A percentile compares a stretch with the other conserved stretches of the same genome.
Evolutionary conservation across 2,329 filamentous ascomycete genomes (phyloP).

Genomic region (Zymoseptoria passerinii): DNA sequence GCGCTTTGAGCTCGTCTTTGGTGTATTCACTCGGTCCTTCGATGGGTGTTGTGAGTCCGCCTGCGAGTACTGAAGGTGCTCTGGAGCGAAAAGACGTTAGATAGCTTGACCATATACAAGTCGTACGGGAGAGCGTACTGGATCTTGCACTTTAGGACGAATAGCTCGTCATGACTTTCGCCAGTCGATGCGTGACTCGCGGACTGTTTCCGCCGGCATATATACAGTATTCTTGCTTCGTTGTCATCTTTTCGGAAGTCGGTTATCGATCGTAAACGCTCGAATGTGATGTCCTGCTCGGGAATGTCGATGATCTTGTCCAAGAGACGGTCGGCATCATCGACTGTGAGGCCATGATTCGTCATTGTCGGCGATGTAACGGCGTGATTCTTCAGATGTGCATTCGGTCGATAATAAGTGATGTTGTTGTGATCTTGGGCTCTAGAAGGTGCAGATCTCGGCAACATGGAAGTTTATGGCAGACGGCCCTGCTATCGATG

Average conservation of each 20-base stretch:
- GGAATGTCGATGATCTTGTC: constrained; percentile 12
- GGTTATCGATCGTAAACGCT: constrained; percentile 22
- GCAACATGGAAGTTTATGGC: neutral
- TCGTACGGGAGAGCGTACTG: constrained; percentile 14
- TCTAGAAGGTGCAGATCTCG: neutral
- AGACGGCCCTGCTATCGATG: neutral
- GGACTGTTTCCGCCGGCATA: constrained; percentile 14
- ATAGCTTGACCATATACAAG: neutral
- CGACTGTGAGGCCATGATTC: constrained; percentile 14
- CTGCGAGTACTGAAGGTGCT: constrained; percentile 20
- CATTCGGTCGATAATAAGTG: neutral
- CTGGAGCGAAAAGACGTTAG: constrained; percentile 3
- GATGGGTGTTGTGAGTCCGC: constrained; percentile 17
- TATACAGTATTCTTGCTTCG: constrained; percentile 24
- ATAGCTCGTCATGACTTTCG: constrained; percentile 8
- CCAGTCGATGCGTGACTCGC: neutral
- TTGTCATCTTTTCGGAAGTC: constrained; percentile 26
- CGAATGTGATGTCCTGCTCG: constrained; percentile 8
- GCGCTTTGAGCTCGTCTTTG: constrained; percentile 20
- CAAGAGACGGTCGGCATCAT: constrained; percentile 14
- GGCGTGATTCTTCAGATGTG: constrained; percentile 14
- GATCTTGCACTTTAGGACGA: constrained; percentile 26
- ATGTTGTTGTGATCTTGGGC: neutral
- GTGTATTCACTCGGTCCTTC: constrained; percentile 22
- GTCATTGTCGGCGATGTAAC: constrained; percentile 11